phyloP scores from a whole-genome alignment of 2,329 filamentous ascomycete species.

The Aspergillus sp. region DNA sequence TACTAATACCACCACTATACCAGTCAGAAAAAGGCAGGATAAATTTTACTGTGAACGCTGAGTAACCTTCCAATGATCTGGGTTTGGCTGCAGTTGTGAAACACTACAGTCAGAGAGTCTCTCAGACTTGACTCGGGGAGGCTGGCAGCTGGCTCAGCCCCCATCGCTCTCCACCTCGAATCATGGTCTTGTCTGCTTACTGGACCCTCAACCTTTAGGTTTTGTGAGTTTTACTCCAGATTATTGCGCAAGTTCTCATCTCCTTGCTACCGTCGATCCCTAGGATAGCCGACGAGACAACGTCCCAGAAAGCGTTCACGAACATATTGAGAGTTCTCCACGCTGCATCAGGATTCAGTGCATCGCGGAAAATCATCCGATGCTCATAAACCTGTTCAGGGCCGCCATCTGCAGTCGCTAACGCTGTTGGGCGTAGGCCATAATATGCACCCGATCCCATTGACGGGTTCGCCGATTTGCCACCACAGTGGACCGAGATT shows the following conservation, averaged over 20 bases:
- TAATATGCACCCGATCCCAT: slow-evolving; percentile 1
- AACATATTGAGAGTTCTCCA: not conserved
- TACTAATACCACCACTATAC: not conserved
- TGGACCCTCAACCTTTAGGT: not conserved
- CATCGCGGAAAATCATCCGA: slow-evolving; percentile 28
- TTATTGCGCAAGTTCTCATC: not conserved
- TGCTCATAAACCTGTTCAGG: slow-evolving; percentile 9
- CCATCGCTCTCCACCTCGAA: slow-evolving; percentile 32
- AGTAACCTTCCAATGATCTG: slow-evolving; percentile 6
- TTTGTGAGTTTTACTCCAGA: slow-evolving; percentile 16
- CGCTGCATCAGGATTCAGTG: not conserved
- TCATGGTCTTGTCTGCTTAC: not conserved
- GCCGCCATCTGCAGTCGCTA: slow-evolving; percentile 5
- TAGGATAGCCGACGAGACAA: not conserved
- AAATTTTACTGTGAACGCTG: not conserved
- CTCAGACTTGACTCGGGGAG: slow-evolving; percentile 17
- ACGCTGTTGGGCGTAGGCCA: slow-evolving; percentile 10
- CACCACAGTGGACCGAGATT: slow-evolving; percentile 18
- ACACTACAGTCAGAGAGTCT: not conserved
- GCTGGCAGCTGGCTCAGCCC: slow-evolving; percentile 33
- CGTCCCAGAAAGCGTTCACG: not conserved
- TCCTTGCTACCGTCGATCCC: not conserved
- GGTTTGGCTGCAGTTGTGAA: slow-evolving; percentile 8
- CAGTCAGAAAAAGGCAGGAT: not conserved
- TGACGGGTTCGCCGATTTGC: slow-evolving; percentile 14